Base-by-base conservation (phyloP, 352 stramenopile genomes). In the Phytophthora ohioensis region DNA sequence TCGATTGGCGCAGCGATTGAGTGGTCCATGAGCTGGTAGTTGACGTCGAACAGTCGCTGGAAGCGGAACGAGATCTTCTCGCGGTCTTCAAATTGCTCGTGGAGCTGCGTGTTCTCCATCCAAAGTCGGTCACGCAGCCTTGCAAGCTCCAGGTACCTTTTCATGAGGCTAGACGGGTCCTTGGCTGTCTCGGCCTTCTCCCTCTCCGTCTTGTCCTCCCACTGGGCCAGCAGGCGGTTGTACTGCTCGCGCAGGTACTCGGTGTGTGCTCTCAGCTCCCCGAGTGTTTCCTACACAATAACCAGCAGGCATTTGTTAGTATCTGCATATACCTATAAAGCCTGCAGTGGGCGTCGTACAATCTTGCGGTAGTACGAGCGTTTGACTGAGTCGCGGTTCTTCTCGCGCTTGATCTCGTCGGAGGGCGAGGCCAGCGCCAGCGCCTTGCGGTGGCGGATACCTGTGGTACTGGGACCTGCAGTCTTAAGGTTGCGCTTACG, bases 21-120 rank as follows among this genome's bases (percentile, higher is more conserved):
- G 66, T 87, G 79, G 65, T 87, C 73, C 79, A 87, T 87, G 39
- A 87, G 74, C 52, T 87, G 79, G 54, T 87, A 87, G 57, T 87
- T 87, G 41, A 87, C 76, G 47, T 87, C 76, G 49, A 87, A 87
- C 27, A 87, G 79, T 17, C 79, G 74, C 63, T 87, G 79, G 38
- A 87, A 75, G 27, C 79, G 76, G 67, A 82, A 87, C 36, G 71
- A 76, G 35, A 79, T 68, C 67, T 87, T 87, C 74, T 87, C 79
- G 31, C 79, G 79, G 38, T 87, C 79, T 43, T 87, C 79, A 32
- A 87, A 87, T 31, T 81, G 54, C 39, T 81, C 76, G 47, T 84
- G 79, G 43, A 84, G 76, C 74, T 82, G 76, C 59, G 78, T 79
- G 41, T 87, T 87, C 62, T 87, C 79, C 56, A 77, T 61, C 79